Conservation (phyloP, 371 early-diverging fungal genomes). For the Nematocida ausubeli region DNA sequence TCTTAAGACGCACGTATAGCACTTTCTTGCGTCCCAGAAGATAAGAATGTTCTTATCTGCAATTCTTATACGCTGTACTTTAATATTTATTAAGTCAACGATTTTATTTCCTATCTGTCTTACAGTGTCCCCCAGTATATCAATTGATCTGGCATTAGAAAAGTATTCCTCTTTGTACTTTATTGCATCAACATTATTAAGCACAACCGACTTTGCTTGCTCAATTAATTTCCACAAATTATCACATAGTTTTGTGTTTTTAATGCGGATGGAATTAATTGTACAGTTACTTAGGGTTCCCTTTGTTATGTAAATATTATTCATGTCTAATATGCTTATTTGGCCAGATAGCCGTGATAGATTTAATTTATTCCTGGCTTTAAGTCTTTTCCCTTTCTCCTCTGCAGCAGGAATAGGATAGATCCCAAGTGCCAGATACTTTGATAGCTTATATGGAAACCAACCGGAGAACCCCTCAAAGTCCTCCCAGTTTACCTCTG, state of each 20-base stretch:
- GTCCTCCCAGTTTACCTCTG: conserved; percentile 9
- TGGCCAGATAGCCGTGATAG: conserved; percentile 12
- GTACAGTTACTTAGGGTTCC: background rate
- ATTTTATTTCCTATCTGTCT: conserved; percentile 9
- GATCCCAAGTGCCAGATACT: conserved; percentile 22
- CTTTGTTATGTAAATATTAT: background rate
- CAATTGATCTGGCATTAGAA: conserved; percentile 10
- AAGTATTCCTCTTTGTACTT: conserved; percentile 10
- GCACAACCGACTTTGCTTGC: background rate
- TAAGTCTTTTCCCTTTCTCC: conserved; percentile 11
- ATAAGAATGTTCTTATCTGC: conserved; percentile 14
- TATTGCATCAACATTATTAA: conserved; percentile 10
- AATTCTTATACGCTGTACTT: conserved; percentile 28
- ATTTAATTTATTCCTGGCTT: conserved; percentile 10
- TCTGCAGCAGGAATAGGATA: background rate
- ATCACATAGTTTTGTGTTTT: conserved; percentile 15
- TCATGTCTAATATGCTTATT: background rate
- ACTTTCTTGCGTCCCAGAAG: conserved; percentile 53
- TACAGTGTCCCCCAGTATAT: conserved; percentile 38
- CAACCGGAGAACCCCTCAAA: conserved; percentile 42
- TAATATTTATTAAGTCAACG: conserved; percentile 18
- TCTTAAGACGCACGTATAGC: conserved; percentile 15
- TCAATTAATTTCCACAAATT: conserved; percentile 20
- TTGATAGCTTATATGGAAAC: conserved; percentile 40
- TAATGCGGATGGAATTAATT: conserved; percentile 12